phyloP scores from a whole-genome alignment of 2,329 filamentous ascomycete genomes.

The Fusarium compactum region DNA sequence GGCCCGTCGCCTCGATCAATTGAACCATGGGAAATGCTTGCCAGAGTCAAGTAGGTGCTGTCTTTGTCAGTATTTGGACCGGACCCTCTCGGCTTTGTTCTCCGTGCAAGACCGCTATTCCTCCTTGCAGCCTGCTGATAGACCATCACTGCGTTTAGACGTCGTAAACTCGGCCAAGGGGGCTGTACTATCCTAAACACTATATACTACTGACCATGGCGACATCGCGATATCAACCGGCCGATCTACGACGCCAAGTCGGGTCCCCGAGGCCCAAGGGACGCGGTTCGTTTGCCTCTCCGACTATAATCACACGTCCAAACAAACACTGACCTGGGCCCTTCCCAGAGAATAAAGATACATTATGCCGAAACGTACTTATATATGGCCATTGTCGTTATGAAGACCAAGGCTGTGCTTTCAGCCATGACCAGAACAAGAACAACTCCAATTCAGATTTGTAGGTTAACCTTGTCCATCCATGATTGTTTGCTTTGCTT shows the following conservation, averaged over 20 bases:
- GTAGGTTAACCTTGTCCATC: conserved; percentile 54
- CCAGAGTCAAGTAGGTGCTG: conserved; percentile 58
- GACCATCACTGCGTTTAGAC: conserved; percentile 47
- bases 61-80: conserved; percentile 31
- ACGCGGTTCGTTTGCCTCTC: conserved; percentile 59
- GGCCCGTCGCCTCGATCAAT: conserved; percentile 56
- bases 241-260: conserved; percentile 64
- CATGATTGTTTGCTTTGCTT: background rate
- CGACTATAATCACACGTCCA: conserved; percentile 9
- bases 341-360: conserved; percentile 81
- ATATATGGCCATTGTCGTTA: conserved; percentile 95
- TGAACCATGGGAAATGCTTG: conserved; percentile 63
- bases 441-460: conserved; percentile 60
- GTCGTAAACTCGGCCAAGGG: conserved; percentile 58
- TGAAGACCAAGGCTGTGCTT: conserved; percentile 90
- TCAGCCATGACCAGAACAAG: conserved; percentile 85
- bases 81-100: conserved; percentile 14
- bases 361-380: conserved; percentile 89
- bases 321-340: conserved; percentile 27
- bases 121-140: conserved; percentile 27
- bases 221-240: conserved; percentile 59
- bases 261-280: conserved; percentile 69
- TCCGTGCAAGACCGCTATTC: background rate
- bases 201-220: conserved; percentile 56
- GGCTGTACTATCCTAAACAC: conserved; percentile 47